These are phyloP conservation scores for Pichia nakasei DNA, from an alignment of 805 yeast species.

Conservation along the genomic window DNA sequence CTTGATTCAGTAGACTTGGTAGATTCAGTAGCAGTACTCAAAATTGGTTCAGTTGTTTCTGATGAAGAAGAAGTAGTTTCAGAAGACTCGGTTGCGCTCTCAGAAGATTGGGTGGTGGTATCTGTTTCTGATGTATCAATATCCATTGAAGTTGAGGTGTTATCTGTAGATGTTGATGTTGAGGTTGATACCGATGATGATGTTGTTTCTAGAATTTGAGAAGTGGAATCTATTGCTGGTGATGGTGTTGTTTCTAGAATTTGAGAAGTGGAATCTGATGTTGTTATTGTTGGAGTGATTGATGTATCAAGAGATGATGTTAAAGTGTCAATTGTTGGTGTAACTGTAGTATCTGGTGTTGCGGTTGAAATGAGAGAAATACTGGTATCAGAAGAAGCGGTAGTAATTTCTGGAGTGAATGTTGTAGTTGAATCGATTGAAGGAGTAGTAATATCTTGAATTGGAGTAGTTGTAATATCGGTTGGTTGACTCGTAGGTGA, in stretches of 20 bases:
- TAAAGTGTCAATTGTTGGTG: background rate
- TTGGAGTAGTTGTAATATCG: background rate
- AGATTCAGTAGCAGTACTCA: no score
- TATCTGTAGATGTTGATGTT: background rate
- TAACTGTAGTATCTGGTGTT: background rate
- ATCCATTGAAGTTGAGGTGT: no score
- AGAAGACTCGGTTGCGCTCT: background rate
- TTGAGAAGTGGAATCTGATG: background rate
- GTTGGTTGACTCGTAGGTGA: background rate
- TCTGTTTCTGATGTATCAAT: no score
- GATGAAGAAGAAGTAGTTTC: background rate
- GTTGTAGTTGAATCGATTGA: background rate
- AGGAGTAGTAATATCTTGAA: background rate
- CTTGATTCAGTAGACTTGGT: no score
- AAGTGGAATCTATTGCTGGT: background rate
- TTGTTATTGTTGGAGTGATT: background rate
- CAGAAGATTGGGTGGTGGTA: no score
- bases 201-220: background rate
- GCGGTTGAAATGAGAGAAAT: background rate
- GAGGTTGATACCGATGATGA: background rate
- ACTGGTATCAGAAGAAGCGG: background rate
- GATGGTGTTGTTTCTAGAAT: background rate
- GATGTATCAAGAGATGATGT: background rate
- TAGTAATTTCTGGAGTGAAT: background rate
- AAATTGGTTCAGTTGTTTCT: background rate